These are phyloP conservation scores for Podospora bellae-mahoneyi DNA, from an alignment of 495 filamentous ascomycete species.

Conservation along the genomic window DNA sequence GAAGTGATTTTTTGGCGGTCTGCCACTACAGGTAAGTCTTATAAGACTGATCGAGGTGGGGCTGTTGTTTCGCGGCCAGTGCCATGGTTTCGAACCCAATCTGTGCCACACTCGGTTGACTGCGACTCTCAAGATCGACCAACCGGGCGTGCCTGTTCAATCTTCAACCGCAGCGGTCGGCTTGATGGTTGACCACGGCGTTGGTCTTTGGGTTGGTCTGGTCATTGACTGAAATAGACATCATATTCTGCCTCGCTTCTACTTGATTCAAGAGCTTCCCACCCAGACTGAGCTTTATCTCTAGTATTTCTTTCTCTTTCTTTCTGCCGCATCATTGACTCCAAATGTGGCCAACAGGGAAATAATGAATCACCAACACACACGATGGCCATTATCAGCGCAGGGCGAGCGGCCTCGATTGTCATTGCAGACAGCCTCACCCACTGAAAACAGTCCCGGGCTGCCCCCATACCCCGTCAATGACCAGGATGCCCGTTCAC, in stretches of 20 bases:
- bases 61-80: background rate
- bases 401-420: background rate
- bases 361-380: background rate
- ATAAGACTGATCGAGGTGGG: background rate
- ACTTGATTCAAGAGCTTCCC: background rate
- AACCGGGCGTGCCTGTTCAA: background rate
- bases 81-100: background rate
- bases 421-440: background rate
- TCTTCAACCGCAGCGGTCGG: background rate
- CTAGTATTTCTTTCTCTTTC: background rate
- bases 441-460: too few relatives aligned
- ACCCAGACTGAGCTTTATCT: background rate
- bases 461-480: slow-evolving; percentile 5
- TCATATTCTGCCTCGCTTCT: background rate
- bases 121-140: background rate
- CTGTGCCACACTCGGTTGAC: background rate
- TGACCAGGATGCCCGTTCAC: background rate
- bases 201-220: background rate
- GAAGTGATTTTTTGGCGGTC: background rate
- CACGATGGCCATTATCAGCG: slow-evolving; percentile 1
- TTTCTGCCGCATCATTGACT: background rate
- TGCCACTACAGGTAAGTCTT: too few relatives aligned
- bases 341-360: background rate
- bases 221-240: background rate
- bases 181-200: background rate